phyloP scores from a whole-genome alignment of 1,284 basidiomycete species.

The Papiliotrema nemorosa region DNA sequence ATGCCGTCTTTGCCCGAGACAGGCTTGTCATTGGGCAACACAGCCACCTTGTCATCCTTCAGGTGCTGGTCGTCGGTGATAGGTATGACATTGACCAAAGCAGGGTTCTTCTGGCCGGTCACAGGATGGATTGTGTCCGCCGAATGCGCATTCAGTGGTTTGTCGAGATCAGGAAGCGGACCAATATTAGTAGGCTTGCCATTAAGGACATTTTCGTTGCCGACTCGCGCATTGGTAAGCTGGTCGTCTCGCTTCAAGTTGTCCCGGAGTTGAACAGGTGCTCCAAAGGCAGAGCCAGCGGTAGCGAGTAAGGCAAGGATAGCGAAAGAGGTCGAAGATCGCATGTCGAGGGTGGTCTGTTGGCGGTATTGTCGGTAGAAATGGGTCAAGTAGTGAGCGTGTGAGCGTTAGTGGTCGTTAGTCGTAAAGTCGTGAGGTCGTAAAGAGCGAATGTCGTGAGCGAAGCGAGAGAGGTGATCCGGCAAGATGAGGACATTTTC shows the following conservation, averaged over 20 bases:
- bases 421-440: slow-evolving; percentile 15
- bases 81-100: background rate
- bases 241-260: background rate
- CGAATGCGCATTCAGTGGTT: too few species aligned
- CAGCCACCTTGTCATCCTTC: background rate
- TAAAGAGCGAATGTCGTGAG: background rate
- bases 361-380: slow-evolving; percentile 3
- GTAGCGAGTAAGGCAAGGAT: slow-evolving; percentile 27
- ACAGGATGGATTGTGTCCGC: too few species aligned
- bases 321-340: slow-evolving; percentile 26
- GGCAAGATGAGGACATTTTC: background rate
- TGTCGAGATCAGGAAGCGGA: too few species aligned
- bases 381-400: slow-evolving; percentile 5
- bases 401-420: slow-evolving; percentile 4
- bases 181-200: too few species aligned
- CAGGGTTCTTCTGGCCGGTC: background rate
- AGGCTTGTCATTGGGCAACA: background rate
- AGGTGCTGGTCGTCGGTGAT: background rate
- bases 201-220: too few species aligned
- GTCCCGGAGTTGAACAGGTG: slow-evolving; percentile 1
- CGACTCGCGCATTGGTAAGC: too few species aligned
- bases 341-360: slow-evolving; percentile 11
- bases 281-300: slow-evolving; percentile 14
- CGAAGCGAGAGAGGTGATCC: background rate
- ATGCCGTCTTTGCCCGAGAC: slow-evolving; percentile 6